Base-by-base conservation (phyloP, 345 rosid genomes). In the Balakata baccata region DNA sequence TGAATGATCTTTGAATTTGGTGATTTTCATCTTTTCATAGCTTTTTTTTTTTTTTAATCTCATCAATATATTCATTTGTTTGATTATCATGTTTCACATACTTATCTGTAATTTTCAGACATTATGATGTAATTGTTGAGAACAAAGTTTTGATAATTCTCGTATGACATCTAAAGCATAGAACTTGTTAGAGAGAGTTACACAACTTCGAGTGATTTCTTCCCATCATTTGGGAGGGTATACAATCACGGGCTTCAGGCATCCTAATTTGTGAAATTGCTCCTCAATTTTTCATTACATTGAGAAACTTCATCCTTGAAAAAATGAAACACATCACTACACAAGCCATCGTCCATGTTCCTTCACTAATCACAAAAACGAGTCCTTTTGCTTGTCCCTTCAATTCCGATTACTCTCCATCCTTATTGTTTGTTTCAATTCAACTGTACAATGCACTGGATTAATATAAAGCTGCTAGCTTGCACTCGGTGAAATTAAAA, bases 341-440 rank as follows among this genome's bases (percentile, higher is more conserved):
- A 41, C 45, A 41, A 41, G 45, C 45, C 45, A 41, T 41, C 6
- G 3, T n/a, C n/a, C n/a, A n/a, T n/a, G n/a, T n/a, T n/a, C 96
- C 97, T 79, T 92, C 94, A 70, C 96, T 90, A 20, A 92, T 79
- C 78, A 92, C 79, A 82, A 81, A 81, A 90, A 11, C 92, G 85
- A 57, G 89, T 83, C 86, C 82, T 90, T 90, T 51, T 87, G 95
- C 75, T 79, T 89, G 85, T 89, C 97, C 0, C 75, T 71, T 64
- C 96, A 94, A 68, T 79, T 81, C 50, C 88, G 75, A 75, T 90
- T 87, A 70, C 73, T 86, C 80, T 92, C 97, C 85, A 89, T 84
- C 92, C 93, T 87, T 20, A 94, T 87, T 4, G 80, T 80, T 74
- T 79, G 85, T 73, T 61, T 78, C 81, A 94, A n/a, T 47, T 90